phyloP scores from a whole-genome alignment of 164 flowering plant species.

The Liriodendron chinense region DNA sequence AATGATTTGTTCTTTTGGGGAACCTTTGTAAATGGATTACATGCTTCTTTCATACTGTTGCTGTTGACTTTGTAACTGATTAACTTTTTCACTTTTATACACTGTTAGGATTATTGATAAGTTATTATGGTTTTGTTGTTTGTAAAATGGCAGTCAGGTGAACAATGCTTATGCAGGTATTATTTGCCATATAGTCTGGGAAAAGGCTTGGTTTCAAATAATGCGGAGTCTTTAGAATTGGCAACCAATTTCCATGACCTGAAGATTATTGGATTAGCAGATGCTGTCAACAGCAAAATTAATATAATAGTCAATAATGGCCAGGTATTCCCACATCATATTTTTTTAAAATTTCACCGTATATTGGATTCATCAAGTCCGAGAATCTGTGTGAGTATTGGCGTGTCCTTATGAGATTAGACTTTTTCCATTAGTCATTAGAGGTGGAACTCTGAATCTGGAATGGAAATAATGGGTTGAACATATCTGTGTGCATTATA shows the following conservation, averaged over 20 bases:
- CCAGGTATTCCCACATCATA: constrained; percentile 43
- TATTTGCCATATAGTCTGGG: constrained; percentile 47
- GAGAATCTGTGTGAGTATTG: no score
- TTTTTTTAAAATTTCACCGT: no score
- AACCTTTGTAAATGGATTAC: background rate
- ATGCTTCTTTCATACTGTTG: background rate
- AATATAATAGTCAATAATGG: constrained; percentile 64
- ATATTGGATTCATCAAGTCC: no score
- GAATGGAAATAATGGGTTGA: no score
- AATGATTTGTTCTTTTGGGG: background rate
- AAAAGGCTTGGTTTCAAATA: constrained; percentile 22
- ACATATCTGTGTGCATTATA: no score
- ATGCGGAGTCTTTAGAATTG: constrained; percentile 30
- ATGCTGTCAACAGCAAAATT: constrained; percentile 78
- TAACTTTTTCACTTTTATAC: background rate
- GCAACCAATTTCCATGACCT: constrained; percentile 29
- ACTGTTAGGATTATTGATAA: background rate
- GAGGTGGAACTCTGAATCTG: no score
- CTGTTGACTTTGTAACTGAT: background rate
- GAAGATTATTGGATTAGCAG: constrained; percentile 66
- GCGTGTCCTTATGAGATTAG: no score
- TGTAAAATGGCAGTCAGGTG: constrained; percentile 67
- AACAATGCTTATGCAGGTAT: constrained; percentile 80
- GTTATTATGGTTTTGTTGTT: background rate
- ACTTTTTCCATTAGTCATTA: no score